phyloP scores from a whole-genome alignment of 1,284 basidiomycete genomes.

The Leccinum pallidistipes region DNA sequence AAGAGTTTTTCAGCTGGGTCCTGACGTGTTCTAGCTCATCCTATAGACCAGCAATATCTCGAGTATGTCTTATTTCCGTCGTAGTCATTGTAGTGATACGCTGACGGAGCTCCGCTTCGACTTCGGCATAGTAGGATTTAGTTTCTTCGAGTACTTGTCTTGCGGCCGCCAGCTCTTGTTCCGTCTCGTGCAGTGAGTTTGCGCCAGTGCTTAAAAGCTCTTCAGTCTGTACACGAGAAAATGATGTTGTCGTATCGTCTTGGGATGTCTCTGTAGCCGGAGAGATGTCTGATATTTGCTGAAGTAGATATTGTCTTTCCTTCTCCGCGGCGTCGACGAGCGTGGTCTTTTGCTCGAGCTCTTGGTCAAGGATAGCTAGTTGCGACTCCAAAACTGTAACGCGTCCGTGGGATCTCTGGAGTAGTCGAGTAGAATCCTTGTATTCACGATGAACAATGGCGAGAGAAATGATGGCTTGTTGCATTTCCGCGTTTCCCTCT shows the following conservation, averaged over 20 bases:
- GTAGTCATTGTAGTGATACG: slow-evolving; percentile 24
- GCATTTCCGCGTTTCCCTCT: slow-evolving; percentile 18
- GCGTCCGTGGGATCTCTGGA: slow-evolving; percentile 7
- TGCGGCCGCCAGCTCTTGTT: slow-evolving; percentile 18
- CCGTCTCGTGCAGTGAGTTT: slow-evolving; percentile 22
- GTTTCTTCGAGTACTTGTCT: slow-evolving; percentile 22
- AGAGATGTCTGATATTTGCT: too few relatives aligned
- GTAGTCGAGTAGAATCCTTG: slow-evolving; percentile 15
- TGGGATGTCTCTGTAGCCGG: too few relatives aligned
- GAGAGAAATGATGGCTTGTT: slow-evolving; percentile 34
- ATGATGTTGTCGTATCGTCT: too few relatives aligned
- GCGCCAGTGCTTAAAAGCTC: not conserved
- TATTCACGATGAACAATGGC: slow-evolving; percentile 29
- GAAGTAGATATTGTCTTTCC: too few relatives aligned
- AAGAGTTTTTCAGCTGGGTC: slow-evolving; percentile 21
- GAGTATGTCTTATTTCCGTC: slow-evolving; percentile 10
- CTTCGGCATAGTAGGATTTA: slow-evolving; percentile 10
- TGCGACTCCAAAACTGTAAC: slow-evolving; percentile 21
- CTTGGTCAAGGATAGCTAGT: slow-evolving; percentile 8
- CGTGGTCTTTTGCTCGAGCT: slow-evolving; percentile 5
- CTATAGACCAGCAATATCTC: slow-evolving; percentile 18
- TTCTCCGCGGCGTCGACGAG: not conserved
- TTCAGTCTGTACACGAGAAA: too few relatives aligned
- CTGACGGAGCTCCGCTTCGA: slow-evolving; percentile 21
- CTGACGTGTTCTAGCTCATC: slow-evolving; percentile 20